Evolutionary conservation across 2,329 filamentous ascomycete genomes (phyloP).

Genomic region (Alternaria rosae): DNA sequence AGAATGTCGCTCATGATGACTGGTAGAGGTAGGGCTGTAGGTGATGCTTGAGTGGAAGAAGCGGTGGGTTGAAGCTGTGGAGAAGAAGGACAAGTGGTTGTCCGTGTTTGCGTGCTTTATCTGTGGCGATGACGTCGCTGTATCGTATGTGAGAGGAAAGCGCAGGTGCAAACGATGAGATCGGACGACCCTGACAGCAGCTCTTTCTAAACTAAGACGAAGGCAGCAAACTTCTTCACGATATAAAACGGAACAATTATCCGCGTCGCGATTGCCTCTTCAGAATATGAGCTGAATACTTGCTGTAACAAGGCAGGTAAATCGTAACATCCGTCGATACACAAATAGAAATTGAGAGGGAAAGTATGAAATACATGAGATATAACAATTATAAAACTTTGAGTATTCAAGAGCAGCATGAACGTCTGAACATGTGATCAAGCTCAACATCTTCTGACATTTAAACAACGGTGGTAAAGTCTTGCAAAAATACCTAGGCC

Average conservation of each 20-base stretch:
- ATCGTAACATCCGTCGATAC: neutral
- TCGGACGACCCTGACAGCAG: neutral
- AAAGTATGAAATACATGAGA: neutral
- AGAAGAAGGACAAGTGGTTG: neutral
- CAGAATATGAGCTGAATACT: neutral
- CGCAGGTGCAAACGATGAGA: slow-evolving; percentile 3
- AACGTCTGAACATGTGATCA: too few relatives aligned
- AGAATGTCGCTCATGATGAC: slow-evolving; percentile 9
- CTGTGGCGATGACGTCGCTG: slow-evolving; percentile 3
- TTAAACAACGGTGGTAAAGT: rapidly evolving
- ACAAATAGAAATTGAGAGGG: neutral
- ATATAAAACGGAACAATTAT: neutral
- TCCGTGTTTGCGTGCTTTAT: neutral
- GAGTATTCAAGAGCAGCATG: neutral
- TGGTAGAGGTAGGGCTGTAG: neutral
- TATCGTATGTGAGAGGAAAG: neutral
- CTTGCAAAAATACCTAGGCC: neutral
- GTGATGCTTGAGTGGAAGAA: slow-evolving; percentile 5
- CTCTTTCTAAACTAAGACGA: neutral
- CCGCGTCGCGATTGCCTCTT: neutral
- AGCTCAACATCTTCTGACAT: neutral
- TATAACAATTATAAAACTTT: too few relatives aligned
- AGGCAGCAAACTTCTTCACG: neutral
- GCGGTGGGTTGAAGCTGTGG: neutral
- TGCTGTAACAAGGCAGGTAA: neutral